Percentiles rank a stretch among this genome's conserved stretches.
phyloP scores from a whole-genome alignment of 2,329 filamentous ascomycete species.

The Fusarium falciforme region DNA sequence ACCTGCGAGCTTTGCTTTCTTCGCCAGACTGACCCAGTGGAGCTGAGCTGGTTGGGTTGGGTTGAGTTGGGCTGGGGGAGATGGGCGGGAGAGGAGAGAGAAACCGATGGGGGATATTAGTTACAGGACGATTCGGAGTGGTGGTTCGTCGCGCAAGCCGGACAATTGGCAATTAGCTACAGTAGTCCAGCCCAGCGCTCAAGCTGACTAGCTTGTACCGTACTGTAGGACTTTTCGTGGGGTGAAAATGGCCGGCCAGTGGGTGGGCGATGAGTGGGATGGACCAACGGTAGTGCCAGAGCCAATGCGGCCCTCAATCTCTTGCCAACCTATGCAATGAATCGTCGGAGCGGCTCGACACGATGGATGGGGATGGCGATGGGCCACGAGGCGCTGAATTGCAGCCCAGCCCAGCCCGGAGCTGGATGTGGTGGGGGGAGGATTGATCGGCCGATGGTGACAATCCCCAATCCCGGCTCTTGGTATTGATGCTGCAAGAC shows the following conservation, averaged over 20 bases:
- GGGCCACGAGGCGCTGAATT: slow-evolving; percentile 24
- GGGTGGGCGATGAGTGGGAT: slow-evolving; percentile 5
- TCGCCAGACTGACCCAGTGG: slow-evolving; percentile 26
- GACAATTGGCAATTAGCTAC: slow-evolving; percentile 1
- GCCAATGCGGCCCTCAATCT: slow-evolving; percentile 5
- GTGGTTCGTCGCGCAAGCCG: slow-evolving; percentile 24
- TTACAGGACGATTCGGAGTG: slow-evolving; percentile 3
- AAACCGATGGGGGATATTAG: slow-evolving; percentile 19
- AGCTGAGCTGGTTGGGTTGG: slow-evolving; percentile 30
- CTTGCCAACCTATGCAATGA: slow-evolving; percentile 3
- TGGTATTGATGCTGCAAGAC: slow-evolving; percentile 4
- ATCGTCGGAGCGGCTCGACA: slow-evolving; percentile 13
- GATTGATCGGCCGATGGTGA: slow-evolving; percentile 43
- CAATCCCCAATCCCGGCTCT: slow-evolving; percentile 11
- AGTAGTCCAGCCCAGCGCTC: background rate
- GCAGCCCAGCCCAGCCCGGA: slow-evolving; percentile 15
- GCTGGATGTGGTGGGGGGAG: slow-evolving; percentile 23
- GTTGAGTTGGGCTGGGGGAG: slow-evolving; percentile 17
- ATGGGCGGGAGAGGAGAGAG: background rate
- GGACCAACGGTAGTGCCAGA: background rate
- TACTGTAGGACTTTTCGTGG: slow-evolving; percentile 2
- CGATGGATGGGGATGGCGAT: background rate
- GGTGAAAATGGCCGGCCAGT: background rate
- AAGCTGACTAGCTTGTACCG: background rate
- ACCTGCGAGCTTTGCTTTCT: background rate